Evolutionary conservation across 495 filamentous ascomycete species (phyloP), one percentile per base, ranked within the genome.

Genomic region (Penicillium nucicola): DNA sequence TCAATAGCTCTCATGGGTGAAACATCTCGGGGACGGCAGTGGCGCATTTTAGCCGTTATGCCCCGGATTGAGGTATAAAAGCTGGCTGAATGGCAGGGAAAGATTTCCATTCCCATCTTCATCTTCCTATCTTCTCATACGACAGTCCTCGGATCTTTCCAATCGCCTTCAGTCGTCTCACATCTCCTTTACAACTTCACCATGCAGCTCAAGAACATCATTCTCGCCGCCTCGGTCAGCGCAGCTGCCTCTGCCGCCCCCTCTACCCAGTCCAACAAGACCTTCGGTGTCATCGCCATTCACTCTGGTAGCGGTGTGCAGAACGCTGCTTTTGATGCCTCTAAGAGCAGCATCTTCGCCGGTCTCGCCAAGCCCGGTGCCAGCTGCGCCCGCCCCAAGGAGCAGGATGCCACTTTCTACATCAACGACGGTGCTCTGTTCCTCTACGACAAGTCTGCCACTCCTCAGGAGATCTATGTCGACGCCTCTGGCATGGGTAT

Each of bases 401-500:
- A 57, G 33, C 60, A 68, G 20, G 49, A 45, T 36, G 77, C 78
- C 32, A 79, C 70, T 18, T 77, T 82, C 63, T 74, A 68, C 60
- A 65, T 80, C 49, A 45, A 70, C 17, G 64, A 79, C 43, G 71
- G 66, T 20, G 66, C 64, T 31, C 69, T 82, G 23, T 73, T 56
- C 55, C 74, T 82, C 36, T 79, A 74, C 54, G 60, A 68, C 38
- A 25, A 34, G 10, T 62, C 65, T 22, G 66, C 61, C 17, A 63
- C 64, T 36, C 56, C 67, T n/a, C 77, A 80, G 61, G 63, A 75
- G 60, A 53, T 79, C 48, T 76, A 61, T 44, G 75, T 72, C 32
- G 78, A 82, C 51, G 75, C 75, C 40, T 80, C 77, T 35, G 77
- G 77, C 56, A 80, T 80, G 77, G 67, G 67, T 66, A 63, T n/a